These are phyloP conservation scores for Carallia pectinifolia DNA, from an alignment of 345 rosid species.

Conservation along the genomic window DNA sequence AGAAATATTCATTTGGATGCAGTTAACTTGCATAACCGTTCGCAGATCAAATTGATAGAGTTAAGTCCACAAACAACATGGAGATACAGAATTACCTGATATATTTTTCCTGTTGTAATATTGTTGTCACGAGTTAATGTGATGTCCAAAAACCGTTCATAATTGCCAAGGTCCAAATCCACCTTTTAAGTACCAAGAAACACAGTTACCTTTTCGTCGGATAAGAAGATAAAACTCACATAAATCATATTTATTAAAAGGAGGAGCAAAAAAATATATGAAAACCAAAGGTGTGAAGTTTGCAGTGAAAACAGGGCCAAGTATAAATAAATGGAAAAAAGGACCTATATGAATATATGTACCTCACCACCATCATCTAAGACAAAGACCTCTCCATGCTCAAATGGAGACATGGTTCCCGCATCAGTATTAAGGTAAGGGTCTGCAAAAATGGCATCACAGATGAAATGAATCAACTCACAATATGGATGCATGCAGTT, in stretches of 20 bases:
- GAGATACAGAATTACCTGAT: slow-evolving; percentile 48
- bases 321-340: too few relatives aligned
- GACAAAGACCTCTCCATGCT: slow-evolving; percentile 97
- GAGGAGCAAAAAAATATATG: neutral
- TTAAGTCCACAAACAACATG: too few relatives aligned
- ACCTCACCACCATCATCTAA: slow-evolving; percentile 99
- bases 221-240: neutral
- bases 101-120: slow-evolving; percentile 90
- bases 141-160: slow-evolving; percentile 86
- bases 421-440: slow-evolving; percentile 96
- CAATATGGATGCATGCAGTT: too few relatives aligned
- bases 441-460: slow-evolving; percentile 40
- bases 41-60: neutral
- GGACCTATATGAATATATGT: slow-evolving; percentile 6
- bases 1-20: neutral
- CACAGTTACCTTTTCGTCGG: too few relatives aligned
- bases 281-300: too few relatives aligned
- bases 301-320: too few relatives aligned
- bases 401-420: slow-evolving; percentile 98
- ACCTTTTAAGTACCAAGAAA: slow-evolving; percentile 47
- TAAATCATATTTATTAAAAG: neutral
- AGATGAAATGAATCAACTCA: too few relatives aligned
- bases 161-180: slow-evolving; percentile 99
- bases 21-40: too few relatives aligned
- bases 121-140: slow-evolving; percentile 86